Evolutionary conservation across 768 basidiomycete genomes (phyloP).

Genomic region (Termitomyces sp.): DNA sequence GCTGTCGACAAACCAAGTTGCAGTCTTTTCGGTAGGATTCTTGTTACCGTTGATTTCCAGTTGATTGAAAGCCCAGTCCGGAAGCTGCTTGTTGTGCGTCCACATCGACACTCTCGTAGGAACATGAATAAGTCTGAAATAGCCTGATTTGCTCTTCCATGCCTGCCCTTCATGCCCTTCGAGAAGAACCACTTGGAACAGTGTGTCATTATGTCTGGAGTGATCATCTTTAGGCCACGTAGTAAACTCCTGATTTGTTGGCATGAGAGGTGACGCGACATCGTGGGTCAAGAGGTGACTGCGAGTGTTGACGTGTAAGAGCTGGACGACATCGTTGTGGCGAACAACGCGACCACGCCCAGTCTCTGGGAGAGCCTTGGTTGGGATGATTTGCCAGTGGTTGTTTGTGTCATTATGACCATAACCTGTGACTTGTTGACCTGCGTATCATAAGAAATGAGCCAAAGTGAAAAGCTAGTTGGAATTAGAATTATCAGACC

Average conservation of each 20-base stretch:
- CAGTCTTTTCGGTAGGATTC: constrained; percentile 76
- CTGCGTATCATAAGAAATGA: constrained; percentile 34
- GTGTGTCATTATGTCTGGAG: constrained; percentile 80
- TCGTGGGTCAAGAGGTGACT: constrained; percentile 90
- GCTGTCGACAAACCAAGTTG: constrained; percentile 87
- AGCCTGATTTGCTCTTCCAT: constrained; percentile 92
- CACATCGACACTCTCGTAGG: constrained; percentile 91
- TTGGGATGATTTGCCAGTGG: constrained; percentile 92
- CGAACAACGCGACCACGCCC: constrained; percentile 92
- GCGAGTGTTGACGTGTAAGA: constrained; percentile 85
- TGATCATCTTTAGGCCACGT: constrained; percentile 83
- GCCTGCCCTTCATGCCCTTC: constrained; percentile 77
- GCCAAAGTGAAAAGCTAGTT: background rate
- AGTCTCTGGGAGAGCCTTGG: constrained; percentile 90
- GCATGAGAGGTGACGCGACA: constrained; percentile 94
- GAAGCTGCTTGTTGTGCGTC: constrained; percentile 83
- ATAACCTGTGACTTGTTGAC: constrained; percentile 96
- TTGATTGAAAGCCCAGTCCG: constrained; percentile 97
- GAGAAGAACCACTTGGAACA: constrained; percentile 75
- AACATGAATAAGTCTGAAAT: constrained; percentile 88
- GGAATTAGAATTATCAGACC: constrained; percentile 40
- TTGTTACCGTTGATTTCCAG: constrained; percentile 99
- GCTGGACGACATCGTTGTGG: constrained; percentile 84
- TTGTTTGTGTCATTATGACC: constrained; percentile 94
- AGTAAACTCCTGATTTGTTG: constrained; percentile 98